Percentiles rank a stretch among this genome's conserved stretches.
phyloP scores from a whole-genome alignment of 345 rosid genomes.

The Gossypium arboreum region DNA sequence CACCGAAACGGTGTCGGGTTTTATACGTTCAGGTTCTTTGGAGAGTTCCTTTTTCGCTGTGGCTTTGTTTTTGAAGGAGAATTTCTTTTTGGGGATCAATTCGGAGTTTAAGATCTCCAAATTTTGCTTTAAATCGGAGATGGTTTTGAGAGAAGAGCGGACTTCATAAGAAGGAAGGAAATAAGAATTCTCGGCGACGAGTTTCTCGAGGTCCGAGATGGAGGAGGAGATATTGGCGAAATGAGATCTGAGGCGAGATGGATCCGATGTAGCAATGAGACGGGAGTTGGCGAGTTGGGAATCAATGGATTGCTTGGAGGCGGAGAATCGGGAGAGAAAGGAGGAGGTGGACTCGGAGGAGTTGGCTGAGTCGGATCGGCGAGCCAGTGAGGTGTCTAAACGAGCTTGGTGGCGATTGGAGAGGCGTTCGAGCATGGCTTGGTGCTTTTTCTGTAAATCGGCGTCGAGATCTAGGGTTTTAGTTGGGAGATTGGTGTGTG shows the following conservation, averaged over 20 bases:
- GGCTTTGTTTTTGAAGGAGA: slow-evolving; percentile 65
- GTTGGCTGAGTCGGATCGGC: slow-evolving; percentile 33
- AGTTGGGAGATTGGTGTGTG: background rate
- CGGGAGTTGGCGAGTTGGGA: slow-evolving; percentile 40
- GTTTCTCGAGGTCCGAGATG: slow-evolving; percentile 64
- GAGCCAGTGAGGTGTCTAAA: slow-evolving; percentile 20
- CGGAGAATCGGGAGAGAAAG: slow-evolving; percentile 61
- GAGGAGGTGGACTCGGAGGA: slow-evolving; percentile 49
- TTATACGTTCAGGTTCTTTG: slow-evolving; percentile 25
- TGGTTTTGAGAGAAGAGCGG: slow-evolving; percentile 60
- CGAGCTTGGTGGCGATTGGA: slow-evolving; percentile 69
- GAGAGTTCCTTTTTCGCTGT: slow-evolving; percentile 25
- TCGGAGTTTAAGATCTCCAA: slow-evolving; percentile 46
- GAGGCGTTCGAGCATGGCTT: slow-evolving; percentile 76
- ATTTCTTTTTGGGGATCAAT: slow-evolving; percentile 63
- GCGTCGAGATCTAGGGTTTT: slow-evolving; percentile 24
- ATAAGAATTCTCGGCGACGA: slow-evolving; percentile 73
- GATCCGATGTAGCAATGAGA: slow-evolving; percentile 29
- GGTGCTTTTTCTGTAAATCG: slow-evolving; percentile 51
- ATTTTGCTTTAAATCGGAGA: slow-evolving; percentile 61
- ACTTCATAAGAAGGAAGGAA: slow-evolving; percentile 75
- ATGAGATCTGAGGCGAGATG: slow-evolving; percentile 38
- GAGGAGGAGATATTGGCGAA: slow-evolving; percentile 49
- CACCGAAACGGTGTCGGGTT: slow-evolving; percentile 9
- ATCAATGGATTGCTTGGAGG: slow-evolving; percentile 47